Base-by-base conservation (phyloP, 805 yeast genomes). In the Candida multigemmis region DNA sequence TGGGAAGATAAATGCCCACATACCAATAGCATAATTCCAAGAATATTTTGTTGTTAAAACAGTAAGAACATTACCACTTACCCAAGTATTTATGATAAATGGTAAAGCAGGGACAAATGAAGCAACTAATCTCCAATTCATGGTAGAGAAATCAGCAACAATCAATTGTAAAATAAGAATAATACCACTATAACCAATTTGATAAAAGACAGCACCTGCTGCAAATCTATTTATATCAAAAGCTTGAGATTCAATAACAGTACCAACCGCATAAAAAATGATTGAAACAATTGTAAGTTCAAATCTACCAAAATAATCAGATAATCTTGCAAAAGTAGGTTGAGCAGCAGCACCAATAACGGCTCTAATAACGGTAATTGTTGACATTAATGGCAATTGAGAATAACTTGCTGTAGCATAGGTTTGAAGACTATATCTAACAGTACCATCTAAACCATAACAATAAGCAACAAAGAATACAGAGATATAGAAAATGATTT, bases 1-100 rank as follows among this genome's bases (percentile, higher is more conserved):
- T 19, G 87, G 87, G 63, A 74, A 70, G 36, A 80, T 77, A 40
- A 77, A 74, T 2, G 86, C 85, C 81, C 81, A 80, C 70, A 80
- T 78, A 21, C 78, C 86, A 39, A 78, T 71, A 42, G 77, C 78
- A 33, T 41, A 56, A 26, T 36, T 43, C 87, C 87, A 80, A 8
- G 74, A 62, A 77, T 84, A 77, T 18, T 62, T 44, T 8, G 50
- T 50, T 18, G 53, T 53, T 30, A 63, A 49, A 19, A 51, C 51
- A 6, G 48, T 36, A 10, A 68, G 52, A 25, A 81, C 59, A 40
- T 74, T 58, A 44, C 85, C 89, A 16, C 76, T 53, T 31, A 79
- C 65, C 91, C 91, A 82, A 10, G 89, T 76, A 52, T 77, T 81
- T 51, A 82, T 74, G 41, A 81, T 71, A 41, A 68, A 77, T 2